Conservation (phyloP, 164 flowering plant genomes). For the Berberis vulgaris region DNA sequence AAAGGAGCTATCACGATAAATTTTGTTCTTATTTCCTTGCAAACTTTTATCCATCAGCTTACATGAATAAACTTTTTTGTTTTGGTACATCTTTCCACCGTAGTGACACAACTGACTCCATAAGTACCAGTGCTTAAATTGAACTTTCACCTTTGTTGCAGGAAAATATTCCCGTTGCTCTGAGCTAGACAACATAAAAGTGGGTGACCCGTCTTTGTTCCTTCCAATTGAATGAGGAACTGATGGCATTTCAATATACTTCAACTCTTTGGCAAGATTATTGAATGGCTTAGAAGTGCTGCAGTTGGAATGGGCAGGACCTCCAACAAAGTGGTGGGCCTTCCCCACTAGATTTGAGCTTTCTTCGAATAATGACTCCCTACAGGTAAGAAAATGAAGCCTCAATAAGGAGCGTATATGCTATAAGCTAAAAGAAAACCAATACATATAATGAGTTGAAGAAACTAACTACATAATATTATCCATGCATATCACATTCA, state of each 20-base stretch:
- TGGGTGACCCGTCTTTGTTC: neutral
- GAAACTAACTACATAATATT: neutral
- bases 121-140: neutral
- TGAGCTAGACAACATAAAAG: neutral
- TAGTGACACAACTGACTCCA: neutral
- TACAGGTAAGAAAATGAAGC: neutral
- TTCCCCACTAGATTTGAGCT: neutral
- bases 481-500: too few relatives aligned
- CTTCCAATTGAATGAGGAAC: neutral
- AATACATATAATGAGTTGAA: neutral
- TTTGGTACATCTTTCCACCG: too few relatives aligned
- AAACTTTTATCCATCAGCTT: too few relatives aligned
- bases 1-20: too few relatives aligned
- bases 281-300: neutral
- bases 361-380: neutral
- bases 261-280: neutral
- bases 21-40: too few relatives aligned
- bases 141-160: neutral
- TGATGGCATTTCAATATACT: neutral
- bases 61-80: too few relatives aligned
- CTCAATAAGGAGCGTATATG: neutral
- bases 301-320: neutral
- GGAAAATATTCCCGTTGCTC: neutral
- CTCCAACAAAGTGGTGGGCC: neutral
- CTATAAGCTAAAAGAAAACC: neutral